Conservation (phyloP, 805 yeast species). For the Candida tibetensis region DNA sequence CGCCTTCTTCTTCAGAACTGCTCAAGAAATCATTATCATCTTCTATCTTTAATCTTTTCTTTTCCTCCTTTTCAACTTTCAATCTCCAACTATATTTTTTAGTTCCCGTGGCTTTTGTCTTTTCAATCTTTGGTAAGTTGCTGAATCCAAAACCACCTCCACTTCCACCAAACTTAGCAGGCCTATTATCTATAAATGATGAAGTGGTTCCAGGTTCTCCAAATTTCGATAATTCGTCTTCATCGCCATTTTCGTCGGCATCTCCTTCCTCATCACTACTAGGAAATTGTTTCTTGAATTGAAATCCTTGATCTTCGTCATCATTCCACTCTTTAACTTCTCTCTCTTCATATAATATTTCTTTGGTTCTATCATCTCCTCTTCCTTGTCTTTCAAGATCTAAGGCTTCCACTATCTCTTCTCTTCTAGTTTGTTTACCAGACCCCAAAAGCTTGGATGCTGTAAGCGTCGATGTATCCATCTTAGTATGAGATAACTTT, state of each 20-base stretch:
- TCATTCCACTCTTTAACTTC: constrained; percentile 58
- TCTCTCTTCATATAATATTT: constrained; percentile 67
- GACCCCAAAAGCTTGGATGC: constrained; percentile 79
- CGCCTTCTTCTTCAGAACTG: constrained; percentile 27
- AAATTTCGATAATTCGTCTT: constrained; percentile 9
- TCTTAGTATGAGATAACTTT: constrained; percentile 62
- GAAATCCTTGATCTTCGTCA: constrained; percentile 8
- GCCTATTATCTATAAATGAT: constrained; percentile 69
- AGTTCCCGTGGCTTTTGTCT: constrained; percentile 25
- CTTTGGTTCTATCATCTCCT: constrained; percentile 57
- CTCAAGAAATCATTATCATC: constrained; percentile 62
- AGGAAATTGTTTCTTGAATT: constrained; percentile 3
- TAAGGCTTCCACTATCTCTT: constrained; percentile 72
- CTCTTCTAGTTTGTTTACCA: constrained; percentile 65
- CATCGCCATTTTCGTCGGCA: constrained; percentile 14
- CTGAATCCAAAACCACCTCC: constrained; percentile 72
- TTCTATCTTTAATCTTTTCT: constrained; percentile 42
- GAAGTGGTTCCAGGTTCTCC: constrained; percentile 15
- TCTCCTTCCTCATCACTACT: constrained; percentile 6
- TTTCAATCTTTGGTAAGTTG: constrained; percentile 48
- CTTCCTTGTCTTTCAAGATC: constrained; percentile 70
- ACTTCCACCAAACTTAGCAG: constrained; percentile 54
- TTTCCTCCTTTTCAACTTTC: constrained; percentile 37
- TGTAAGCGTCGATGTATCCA: constrained; percentile 68
- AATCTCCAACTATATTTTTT: constrained; percentile 72